Conservation (phyloP, 73 alveolate species). For the Paramecium sexaurelia region DNA sequence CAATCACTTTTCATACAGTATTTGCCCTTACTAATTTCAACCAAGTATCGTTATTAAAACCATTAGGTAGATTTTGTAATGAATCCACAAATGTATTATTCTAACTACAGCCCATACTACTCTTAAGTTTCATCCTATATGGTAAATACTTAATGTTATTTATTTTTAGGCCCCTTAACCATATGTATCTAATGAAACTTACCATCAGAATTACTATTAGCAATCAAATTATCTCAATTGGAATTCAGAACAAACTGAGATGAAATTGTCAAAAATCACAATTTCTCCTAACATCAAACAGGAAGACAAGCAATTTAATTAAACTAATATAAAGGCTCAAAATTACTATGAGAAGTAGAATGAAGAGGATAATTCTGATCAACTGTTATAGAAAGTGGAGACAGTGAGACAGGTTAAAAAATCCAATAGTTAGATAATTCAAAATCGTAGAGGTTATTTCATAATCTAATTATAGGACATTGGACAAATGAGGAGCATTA, state of each 20-base stretch:
- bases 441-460: slow-evolving; percentile 37
- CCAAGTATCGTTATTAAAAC: neutral
- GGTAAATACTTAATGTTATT: neutral
- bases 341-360: neutral
- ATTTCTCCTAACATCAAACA: neutral
- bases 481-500: slow-evolving; percentile 58
- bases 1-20: slow-evolving; percentile 4
- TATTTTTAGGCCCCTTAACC: neutral
- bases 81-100: neutral
- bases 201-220: neutral
- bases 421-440: neutral
- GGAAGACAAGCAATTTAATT: neutral
- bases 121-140: neutral
- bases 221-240: neutral
- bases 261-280: neutral
- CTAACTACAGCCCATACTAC: neutral
- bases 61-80: neutral
- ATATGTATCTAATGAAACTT: neutral
- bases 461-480: slow-evolving; percentile 22
- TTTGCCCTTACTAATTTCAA: neutral
- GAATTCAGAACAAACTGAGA: neutral
- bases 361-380: neutral
- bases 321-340: neutral
- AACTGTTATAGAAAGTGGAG: slow-evolving; percentile 15
- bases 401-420: slow-evolving; percentile 39